Evolutionary conservation across 2,329 filamentous ascomycete species (phyloP), one percentile per base, ranked within the genome.

Genomic region (Zymoseptoria passerinii): DNA sequence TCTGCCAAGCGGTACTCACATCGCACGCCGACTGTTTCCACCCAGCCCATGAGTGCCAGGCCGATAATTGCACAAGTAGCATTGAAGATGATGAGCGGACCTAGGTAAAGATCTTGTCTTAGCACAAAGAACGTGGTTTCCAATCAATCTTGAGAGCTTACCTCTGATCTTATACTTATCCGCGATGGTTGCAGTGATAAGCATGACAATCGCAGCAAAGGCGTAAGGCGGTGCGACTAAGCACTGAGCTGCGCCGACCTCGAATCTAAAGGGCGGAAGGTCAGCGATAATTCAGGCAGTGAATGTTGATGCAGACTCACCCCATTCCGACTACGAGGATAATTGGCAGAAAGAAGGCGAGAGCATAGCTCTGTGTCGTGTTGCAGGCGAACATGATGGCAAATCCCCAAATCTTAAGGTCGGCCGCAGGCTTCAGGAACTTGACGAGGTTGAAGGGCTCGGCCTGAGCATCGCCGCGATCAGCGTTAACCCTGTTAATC

Each of bases 341-440:
- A 57, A 69, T 71, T 8, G 67, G 68, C 3, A 70, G 55, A 82
- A 70, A 83, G 87, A 70, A 79, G 82, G 74, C 92, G 8, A 94
- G 81, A 0, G 88, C 84, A 70, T 94, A 94, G 1, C 81, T 81
- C 54, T 89, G 81, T 9, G 87, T 88, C 0, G 88, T 90, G 1
- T 83, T 82, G 71, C 83, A 83, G 75, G 78, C 78, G 70, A 80
- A 82, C 55, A 81, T 78, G 66, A 80, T 60, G 0, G 78, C 80
- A 59, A 80, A 82, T 2, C 72, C 76, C 80, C 80, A 83, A 56
- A 82, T 52, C 20, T 83, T 82, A 56, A 75, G 66, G 60, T 83
- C 80, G 0, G 72, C 56, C 2, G 71, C 78, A 8, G 75, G 73
- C 27, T 70, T 71, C 53, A 83, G 69, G 68, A 80, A 83, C 58